Evolutionary conservation across 257 asterid genomes (phyloP).

Genomic region (Agastache rugosa): DNA sequence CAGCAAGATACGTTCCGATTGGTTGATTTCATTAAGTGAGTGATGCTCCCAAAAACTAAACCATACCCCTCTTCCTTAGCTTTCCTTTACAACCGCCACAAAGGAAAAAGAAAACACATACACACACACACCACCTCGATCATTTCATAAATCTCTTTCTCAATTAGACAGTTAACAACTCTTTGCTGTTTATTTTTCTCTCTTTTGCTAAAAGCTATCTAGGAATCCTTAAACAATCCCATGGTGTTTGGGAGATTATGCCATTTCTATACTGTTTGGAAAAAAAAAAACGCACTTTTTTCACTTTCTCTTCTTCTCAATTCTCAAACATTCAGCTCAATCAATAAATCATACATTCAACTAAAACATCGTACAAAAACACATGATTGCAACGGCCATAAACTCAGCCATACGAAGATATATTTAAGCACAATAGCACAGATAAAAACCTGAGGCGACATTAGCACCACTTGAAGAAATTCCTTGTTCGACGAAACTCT

Average conservation of each 20-base stretch:
- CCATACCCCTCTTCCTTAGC: background rate
- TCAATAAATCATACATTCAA: conserved; percentile 2
- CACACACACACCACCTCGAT: background rate
- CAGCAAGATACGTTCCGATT: background rate
- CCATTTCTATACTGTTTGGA: too few relatives aligned
- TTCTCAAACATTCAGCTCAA: background rate
- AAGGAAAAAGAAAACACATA: background rate
- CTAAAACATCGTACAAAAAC: background rate
- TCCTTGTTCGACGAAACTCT: conserved; percentile 52
- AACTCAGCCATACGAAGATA: background rate
- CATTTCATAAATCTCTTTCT: background rate
- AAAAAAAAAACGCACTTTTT: too few relatives aligned
- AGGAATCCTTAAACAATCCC: background rate
- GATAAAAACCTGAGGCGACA: conserved; percentile 87
- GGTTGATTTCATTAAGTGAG: background rate
- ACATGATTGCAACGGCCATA: background rate
- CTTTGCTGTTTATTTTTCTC: background rate
- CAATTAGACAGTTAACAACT: background rate
- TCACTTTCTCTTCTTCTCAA: background rate
- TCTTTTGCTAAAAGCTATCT: background rate
- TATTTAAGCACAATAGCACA: background rate
- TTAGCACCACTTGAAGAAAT: conserved; percentile 84
- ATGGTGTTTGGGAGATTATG: too few relatives aligned
- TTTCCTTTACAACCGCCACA: background rate
- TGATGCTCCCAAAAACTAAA: background rate